Base-by-base conservation (phyloP, 2,329 filamentous ascomycete species). In the Cyclaneusma minus region DNA sequence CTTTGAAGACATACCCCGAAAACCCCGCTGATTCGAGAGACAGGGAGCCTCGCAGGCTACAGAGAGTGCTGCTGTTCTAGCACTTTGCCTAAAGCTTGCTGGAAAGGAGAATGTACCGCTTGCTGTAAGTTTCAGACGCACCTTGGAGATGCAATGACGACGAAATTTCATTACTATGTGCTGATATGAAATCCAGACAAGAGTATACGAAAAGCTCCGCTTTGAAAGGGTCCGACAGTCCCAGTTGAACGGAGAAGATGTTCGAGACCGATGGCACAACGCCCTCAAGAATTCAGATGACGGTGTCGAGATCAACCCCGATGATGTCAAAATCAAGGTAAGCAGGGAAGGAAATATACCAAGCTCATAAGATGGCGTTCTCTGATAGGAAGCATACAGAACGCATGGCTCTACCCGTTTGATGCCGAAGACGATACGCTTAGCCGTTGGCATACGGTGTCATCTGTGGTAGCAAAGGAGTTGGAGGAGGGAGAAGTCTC, bases 41-140 rank as follows among this genome's bases (percentile, higher is more conserved):
- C n/a, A n/a, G 33, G 62, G 62, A 2, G 60, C 61, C 1, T 60
- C 58, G 21, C 61, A 67, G 40, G 62, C 63, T 1, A 56, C 62
- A 12, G 64, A 67, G 44, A 64, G 64, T 37, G 59, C 51, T 1
- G 56, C 48, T 3, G 55, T 56, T 16, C 33, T 64, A 21, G 57
- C 56, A 1, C 43, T 55, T 4, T 60, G 56, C 33, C 38, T 62
- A 25, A 49, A 52, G 28, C 34, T 58, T n/a, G 52, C 50, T 8
- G 51, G 51, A 9, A 55, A 54, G 30, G 46, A 45, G 4, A 48
- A 51, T 17, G 40, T 58, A 14, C 40, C 49, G 2, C 39, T 56
- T 31, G 54, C 52, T 2, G 51, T 52, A 33, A 32, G 48, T 38
- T 9, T 25, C 16, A n/a, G 15, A 13, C 24, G 13, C 14, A 16